Conservation (phyloP, 2,329 filamentous ascomycete species). For the Zymoseptoria brevis region DNA sequence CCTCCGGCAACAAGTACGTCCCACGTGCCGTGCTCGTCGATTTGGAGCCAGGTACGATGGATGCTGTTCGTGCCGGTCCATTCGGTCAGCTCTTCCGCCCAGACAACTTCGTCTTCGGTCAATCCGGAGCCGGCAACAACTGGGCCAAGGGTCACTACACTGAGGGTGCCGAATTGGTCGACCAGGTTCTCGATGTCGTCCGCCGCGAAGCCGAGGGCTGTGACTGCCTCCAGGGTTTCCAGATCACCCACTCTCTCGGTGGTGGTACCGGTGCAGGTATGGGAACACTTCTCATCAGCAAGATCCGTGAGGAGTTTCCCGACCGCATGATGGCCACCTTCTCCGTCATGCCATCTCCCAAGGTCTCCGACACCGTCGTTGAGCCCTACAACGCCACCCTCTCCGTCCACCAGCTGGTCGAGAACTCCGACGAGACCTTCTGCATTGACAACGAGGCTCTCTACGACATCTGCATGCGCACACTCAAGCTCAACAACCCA, state of each 20-base stretch:
- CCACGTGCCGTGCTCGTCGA: slow-evolving; percentile 98
- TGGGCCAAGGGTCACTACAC: slow-evolving; percentile 99
- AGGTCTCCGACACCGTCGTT: slow-evolving; percentile 99
- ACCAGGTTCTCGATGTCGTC: slow-evolving; percentile 96
- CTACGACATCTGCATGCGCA: slow-evolving; percentile 99
- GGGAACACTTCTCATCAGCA: slow-evolving; percentile 98
- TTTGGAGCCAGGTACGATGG: slow-evolving; percentile 99
- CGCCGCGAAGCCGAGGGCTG: slow-evolving; percentile 98
- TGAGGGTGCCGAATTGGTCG: slow-evolving; percentile 97
- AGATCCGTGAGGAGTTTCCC: slow-evolving; percentile 99
- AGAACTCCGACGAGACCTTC: slow-evolving; percentile 99
- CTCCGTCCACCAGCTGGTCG: slow-evolving; percentile 96
- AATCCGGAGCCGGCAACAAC: slow-evolving; percentile 99
- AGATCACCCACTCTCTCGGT: slow-evolving; percentile 99
- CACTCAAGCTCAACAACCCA: slow-evolving; percentile 95
- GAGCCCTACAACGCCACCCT: slow-evolving; percentile 99
- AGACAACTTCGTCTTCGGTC: slow-evolving; percentile 99
- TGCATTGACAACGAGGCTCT: slow-evolving; percentile 99
- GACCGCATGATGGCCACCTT: slow-evolving; percentile 99
- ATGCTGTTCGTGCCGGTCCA: slow-evolving; percentile 93
- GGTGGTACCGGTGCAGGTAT: slow-evolving; percentile 99
- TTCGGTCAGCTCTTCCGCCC: slow-evolving; percentile 99
- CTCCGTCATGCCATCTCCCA: slow-evolving; percentile 96
- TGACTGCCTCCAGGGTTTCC: slow-evolving; percentile 99
- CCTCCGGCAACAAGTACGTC: slow-evolving; percentile 97